Base-by-base conservation (phyloP, 1,139 yeast species). In the Taphrina deformans region DNA sequence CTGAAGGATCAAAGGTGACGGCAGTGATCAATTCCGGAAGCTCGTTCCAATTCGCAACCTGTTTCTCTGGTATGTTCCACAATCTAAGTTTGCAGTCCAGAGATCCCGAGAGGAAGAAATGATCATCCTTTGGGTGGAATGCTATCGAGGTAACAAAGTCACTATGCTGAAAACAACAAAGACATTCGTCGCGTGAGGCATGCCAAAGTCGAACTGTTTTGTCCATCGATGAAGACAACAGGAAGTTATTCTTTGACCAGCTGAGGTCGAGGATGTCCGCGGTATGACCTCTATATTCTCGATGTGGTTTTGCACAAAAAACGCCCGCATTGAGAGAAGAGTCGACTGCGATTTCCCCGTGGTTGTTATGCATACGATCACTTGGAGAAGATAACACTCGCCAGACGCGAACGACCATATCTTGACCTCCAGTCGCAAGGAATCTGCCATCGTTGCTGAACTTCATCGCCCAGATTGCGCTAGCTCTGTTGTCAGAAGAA, bases 241-340 rank as follows among this genome's bases (percentile, higher is more conserved):
- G 75, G 69, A 92, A 92, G 72, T 87, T 87, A 75, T 91, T 91
- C 70, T 87, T 88, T 66, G 96, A 87, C 98, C 98, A 92, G 71
- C 89, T 89, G 50, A 92, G 73, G 10, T 89, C 84, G 40, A 90
- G 76, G 27, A 92, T 81, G 68, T 89, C 88, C 58, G 83, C 83
- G 0, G 82, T 76, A 74, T 92, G 98, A 27, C 90, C 96, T 55
- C 74, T 76, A 68, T 85, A 87, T 21, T 82, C 81, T 33, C 83
- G 79, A 14, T 81, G 74, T 0, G 97, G 97, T 29, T 75, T 75
- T n/a, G 85, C 83, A 70, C 86, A 87, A 74, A 92, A 91, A 0
- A 92, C 89, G 0, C 97, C 95, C 0, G 96, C 96, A 70, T 82
- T 81, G 3, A 77, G 76, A 59, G 69, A 67, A 35, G 61, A 26